These are phyloP conservation scores for Strombidium stylifer DNA, from an alignment of 73 alveolate species.

Conservation along the genomic window DNA sequence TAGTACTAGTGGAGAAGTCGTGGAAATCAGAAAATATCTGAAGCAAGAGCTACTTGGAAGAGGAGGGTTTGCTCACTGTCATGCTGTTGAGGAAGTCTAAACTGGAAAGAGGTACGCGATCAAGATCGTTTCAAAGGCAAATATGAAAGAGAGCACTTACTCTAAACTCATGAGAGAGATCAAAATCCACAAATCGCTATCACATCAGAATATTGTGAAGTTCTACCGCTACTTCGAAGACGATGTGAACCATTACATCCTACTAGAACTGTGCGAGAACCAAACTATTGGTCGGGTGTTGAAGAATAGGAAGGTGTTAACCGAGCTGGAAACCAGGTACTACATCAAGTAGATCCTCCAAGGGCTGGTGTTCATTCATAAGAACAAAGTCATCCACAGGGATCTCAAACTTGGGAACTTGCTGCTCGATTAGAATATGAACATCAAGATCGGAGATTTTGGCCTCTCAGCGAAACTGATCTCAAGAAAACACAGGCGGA, in stretches of 20 bases:
- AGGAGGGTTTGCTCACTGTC: no score
- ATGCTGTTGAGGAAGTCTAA: no score
- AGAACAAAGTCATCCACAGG: slow-evolving; percentile 62
- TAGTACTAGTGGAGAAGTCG: no score
- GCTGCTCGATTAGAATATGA: slow-evolving; percentile 69
- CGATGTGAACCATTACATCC: slow-evolving; percentile 69
- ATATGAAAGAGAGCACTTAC: no score
- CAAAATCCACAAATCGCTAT: no score
- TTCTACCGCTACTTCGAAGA: slow-evolving; percentile 77
- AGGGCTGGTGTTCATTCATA: slow-evolving; percentile 64
- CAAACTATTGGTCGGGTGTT: slow-evolving; percentile 63
- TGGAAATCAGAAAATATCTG: no score
- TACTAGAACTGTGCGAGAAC: slow-evolving; percentile 73
- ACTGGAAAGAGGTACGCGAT: no score
- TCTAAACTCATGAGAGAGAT: no score
- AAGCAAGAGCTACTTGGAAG: no score
- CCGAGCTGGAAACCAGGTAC: slow-evolving; percentile 73
- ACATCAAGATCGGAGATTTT: slow-evolving; percentile 92
- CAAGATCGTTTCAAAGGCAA: no score
- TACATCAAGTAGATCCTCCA: slow-evolving; percentile 53
- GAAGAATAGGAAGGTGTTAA: slow-evolving; percentile 62
- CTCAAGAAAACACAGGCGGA: slow-evolving; percentile 52
- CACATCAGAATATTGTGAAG: slow-evolving; percentile 55
- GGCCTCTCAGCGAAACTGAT: slow-evolving; percentile 72
- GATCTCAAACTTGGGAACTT: slow-evolving; percentile 69